Evolutionary conservation across 768 basidiomycete genomes (phyloP), one percentile per base, ranked within the genome.

Genomic region (Naematelia encephala): DNA sequence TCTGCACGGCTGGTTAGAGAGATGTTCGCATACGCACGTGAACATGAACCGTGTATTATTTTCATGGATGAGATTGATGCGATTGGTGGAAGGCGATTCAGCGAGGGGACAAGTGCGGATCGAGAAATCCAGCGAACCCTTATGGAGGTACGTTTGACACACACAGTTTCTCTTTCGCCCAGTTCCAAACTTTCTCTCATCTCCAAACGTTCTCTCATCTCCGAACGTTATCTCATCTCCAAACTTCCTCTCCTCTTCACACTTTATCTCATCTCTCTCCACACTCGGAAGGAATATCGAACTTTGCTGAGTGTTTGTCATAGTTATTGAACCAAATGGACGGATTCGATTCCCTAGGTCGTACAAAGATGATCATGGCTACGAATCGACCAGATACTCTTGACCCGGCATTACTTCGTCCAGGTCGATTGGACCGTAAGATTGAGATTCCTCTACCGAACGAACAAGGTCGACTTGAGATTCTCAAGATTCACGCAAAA

Each of bases 301-400:
- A 43, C 19, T 43, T 43, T 11, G 34, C 39, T 48, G 39, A 57
- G 39, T 16, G 14, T 8, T 42, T n/a, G 34, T 39, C 8, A 39
- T 68, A 94, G 91, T 82, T 99, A 23, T 83, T 99, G 28, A 98
- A 98, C 73, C 94, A 98, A 79, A 96, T 99, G 91, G 96, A 99
- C 75, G 96, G 96, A 22, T 99, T 99, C 80, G 96, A 98, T 78
- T 91, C 94, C 14, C 82, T 99, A 26, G 96, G 96, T 46, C 82
- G 82, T 64, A 97, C 93, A 29, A 98, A 98, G 78, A 84, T 98
- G 54, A 99, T 99, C 77, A 97, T 98, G 91, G 96, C 96, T n/a
- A 99, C 96, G 23, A 99, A 98, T 81, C 83, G 96, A 72, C 96
- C 96, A 0, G 96, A 99, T 77, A 98, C 93, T 1, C 84, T 97